A percentile compares a stretch with the other conserved stretches of the same genome.
Conservation (phyloP, 2,329 filamentous ascomycete genomes). For the Dendrostoma leiphaemia region DNA sequence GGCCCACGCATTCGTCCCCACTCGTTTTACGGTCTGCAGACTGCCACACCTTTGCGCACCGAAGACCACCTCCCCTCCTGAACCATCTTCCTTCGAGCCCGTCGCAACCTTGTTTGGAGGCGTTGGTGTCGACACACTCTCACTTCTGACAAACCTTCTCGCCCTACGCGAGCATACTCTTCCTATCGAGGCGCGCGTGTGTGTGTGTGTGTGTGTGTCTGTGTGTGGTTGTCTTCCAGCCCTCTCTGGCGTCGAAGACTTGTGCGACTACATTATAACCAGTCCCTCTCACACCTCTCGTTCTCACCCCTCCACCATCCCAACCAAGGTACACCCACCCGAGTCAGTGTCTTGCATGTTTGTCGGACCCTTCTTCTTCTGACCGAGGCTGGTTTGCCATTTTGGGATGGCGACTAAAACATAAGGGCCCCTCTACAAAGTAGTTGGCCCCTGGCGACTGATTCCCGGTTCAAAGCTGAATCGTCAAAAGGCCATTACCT, state of each 20-base stretch:
- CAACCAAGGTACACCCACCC: too few species aligned
- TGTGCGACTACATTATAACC: conserved; percentile 1
- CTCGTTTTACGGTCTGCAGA: conserved; percentile 1
- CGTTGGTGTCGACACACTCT: not conserved
- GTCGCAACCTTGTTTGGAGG: conserved; percentile 1
- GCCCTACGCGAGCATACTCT: conserved; percentile 2
- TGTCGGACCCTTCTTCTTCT: not conserved
- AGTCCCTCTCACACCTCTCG: not conserved
- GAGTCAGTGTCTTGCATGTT: conserved; percentile 12
- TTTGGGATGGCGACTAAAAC: conserved; percentile 11
- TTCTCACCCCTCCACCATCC: too few species aligned
- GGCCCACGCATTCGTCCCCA: not conserved
- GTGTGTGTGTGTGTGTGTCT: too few species aligned
- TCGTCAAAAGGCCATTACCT: conserved; percentile 3
- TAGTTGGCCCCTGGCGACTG: not conserved
- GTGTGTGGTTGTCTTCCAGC: conserved; percentile 5
- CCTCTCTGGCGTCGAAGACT: not conserved
- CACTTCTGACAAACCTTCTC: conserved; percentile 2
- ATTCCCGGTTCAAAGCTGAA: conserved; percentile 12
- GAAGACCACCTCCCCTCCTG: conserved; percentile 11
- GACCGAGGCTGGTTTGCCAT: conserved; percentile 9
- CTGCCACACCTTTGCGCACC: conserved; percentile 4
- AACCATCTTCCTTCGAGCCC: not conserved
- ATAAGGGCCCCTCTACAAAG: not conserved
- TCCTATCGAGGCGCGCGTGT: conserved; percentile 2